Evolutionary conservation across 768 basidiomycete species (phyloP).

Genomic region (Gloeopeniophorella convolvens): DNA sequence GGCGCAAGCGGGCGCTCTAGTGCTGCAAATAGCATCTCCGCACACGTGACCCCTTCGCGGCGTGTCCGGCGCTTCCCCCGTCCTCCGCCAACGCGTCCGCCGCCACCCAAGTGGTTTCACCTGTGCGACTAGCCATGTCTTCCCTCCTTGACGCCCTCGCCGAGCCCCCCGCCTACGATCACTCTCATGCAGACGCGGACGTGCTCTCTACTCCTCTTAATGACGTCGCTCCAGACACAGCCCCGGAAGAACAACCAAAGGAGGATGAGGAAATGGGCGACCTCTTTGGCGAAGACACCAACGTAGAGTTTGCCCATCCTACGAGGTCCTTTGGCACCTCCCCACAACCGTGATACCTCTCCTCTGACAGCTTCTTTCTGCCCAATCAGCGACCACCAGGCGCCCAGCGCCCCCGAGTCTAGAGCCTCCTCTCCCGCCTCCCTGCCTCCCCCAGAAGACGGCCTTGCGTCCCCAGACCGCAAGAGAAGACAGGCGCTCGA

Average conservation of each 20-base stretch:
- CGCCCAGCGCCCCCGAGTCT: constrained; percentile 23
- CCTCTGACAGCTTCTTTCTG: neutral
- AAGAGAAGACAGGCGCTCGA: constrained; percentile 61
- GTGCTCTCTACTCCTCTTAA: constrained; percentile 6
- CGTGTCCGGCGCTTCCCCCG: neutral
- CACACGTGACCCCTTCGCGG: constrained; percentile 6
- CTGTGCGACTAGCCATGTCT: neutral
- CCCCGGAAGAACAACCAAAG: constrained; percentile 14
- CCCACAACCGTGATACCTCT: neutral
- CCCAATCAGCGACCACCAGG: constrained; percentile 8
- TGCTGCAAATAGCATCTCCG: neutral
- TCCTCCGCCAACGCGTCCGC: neutral
- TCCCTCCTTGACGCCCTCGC: constrained; percentile 14
- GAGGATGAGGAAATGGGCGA: constrained; percentile 52
- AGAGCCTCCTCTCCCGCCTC: constrained; percentile 29
- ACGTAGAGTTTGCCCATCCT: constrained; percentile 40
- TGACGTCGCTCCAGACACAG: neutral
- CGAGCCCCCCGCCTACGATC: neutral
- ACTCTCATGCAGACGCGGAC: constrained; percentile 6
- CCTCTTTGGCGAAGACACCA: constrained; percentile 72
- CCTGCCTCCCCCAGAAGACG: constrained; percentile 41
- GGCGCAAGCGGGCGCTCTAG: constrained; percentile 5
- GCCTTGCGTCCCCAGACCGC: constrained; percentile 55
- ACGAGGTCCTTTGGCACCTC: constrained; percentile 36
- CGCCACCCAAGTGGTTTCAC: no score